Percentiles rank a stretch among this genome's conserved stretches.
Evolutionary conservation across 2,329 filamentous ascomycete genomes (phyloP).

Genomic region (Cladosporium oxysporum): DNA sequence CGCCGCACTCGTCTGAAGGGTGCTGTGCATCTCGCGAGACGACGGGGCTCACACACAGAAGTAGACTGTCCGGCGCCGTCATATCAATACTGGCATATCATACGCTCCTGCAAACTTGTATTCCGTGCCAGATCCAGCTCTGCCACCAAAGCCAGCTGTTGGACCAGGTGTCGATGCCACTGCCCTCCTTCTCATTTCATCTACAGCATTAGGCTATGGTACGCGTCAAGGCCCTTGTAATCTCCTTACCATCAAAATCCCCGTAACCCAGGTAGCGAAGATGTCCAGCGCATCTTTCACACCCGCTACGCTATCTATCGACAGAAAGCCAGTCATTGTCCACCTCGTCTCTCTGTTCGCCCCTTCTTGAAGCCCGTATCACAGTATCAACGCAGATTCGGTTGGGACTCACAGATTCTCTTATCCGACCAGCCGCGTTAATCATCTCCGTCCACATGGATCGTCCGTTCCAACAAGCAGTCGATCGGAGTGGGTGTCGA

Average conservation of each 20-base stretch:
- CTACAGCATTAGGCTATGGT: slow-evolving; percentile 26
- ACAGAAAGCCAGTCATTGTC: slow-evolving; percentile 45
- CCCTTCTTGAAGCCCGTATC: slow-evolving; percentile 36
- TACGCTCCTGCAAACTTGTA: slow-evolving; percentile 34
- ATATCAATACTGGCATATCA: slow-evolving; percentile 28
- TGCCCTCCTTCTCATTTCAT: background rate
- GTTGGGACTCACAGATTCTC: slow-evolving; percentile 27
- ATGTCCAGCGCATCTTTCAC: slow-evolving; percentile 53
- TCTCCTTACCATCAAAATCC: slow-evolving; percentile 5
- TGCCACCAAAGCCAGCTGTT: slow-evolving; percentile 13
- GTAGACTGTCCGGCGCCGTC: slow-evolving; percentile 37
- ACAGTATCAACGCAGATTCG: slow-evolving; percentile 19
- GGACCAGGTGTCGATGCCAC: slow-evolving; percentile 8
- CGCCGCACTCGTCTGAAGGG: slow-evolving; percentile 61
- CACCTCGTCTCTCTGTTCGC: slow-evolving; percentile 50
- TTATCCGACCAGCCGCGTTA: slow-evolving; percentile 66
- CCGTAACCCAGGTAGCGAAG: slow-evolving; percentile 38
- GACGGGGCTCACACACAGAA: slow-evolving; percentile 47
- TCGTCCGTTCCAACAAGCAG: slow-evolving; percentile 37
- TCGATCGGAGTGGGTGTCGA: slow-evolving; percentile 49
- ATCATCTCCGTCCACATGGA: slow-evolving; percentile 56
- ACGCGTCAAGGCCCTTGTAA: slow-evolving; percentile 26
- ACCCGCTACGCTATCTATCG: slow-evolving; percentile 43
- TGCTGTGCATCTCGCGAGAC: slow-evolving; percentile 57
- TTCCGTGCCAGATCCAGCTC: slow-evolving; percentile 24